These are phyloP conservation scores for Chenopodium formosanum DNA, from an alignment of 148 eudicot genomes.

Conservation along the genomic window DNA sequence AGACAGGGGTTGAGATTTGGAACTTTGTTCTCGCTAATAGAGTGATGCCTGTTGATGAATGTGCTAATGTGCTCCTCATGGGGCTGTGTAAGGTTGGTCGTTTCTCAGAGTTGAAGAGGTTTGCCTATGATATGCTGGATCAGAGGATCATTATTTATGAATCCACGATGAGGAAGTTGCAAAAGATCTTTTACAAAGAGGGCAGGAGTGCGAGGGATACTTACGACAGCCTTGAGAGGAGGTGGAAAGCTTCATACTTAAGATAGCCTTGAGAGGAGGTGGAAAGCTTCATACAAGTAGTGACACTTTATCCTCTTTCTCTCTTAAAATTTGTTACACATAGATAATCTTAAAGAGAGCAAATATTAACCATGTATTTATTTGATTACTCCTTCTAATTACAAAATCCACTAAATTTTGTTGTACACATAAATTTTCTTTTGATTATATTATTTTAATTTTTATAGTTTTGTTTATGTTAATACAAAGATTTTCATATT, in stretches of 20 bases:
- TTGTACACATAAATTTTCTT: too few species aligned
- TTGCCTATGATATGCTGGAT: slow-evolving; percentile 58
- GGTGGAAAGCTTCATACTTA: slow-evolving; percentile 46
- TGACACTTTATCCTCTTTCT: too few species aligned
- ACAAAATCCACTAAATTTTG: too few species aligned
- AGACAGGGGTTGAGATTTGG: slow-evolving; percentile 74
- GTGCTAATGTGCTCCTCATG: slow-evolving; percentile 65
- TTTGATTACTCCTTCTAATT: too few species aligned
- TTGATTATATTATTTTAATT: too few species aligned
- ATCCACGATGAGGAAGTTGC: slow-evolving; percentile 70
- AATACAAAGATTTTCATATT: too few species aligned
- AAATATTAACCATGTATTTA: too few species aligned
- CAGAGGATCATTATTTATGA: slow-evolving; percentile 55
- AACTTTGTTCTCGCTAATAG: slow-evolving; percentile 50
- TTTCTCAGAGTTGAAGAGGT: slow-evolving; percentile 55
- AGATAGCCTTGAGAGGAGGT: too few species aligned
- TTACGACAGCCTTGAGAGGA: slow-evolving; percentile 54
- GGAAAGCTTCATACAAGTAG: slow-evolving; percentile 12
- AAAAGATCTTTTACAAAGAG: slow-evolving; percentile 43
- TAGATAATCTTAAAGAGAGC: too few species aligned
- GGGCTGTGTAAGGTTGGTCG: slow-evolving; percentile 60
- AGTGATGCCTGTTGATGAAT: slow-evolving; percentile 46
- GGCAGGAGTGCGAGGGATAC: slow-evolving; percentile 52
- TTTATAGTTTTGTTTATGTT: too few species aligned
- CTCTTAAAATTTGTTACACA: too few species aligned